These are phyloP conservation scores for Cryptosporidium xiaoi DNA, from an alignment of 169 alveolate genomes.

Conservation along the genomic window DNA sequence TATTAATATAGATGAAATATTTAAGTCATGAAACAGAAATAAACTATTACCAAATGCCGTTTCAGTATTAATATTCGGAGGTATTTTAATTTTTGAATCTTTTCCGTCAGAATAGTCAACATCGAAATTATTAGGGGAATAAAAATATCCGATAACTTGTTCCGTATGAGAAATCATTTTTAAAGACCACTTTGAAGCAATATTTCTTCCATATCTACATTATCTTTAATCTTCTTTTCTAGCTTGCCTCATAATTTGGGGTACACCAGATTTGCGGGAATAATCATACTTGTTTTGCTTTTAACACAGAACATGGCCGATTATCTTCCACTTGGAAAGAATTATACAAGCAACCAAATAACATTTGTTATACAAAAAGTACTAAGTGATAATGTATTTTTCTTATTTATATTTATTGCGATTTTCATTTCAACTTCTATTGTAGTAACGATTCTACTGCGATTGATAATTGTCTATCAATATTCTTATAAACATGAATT, in stretches of 20 bases:
- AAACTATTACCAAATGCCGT: slow-evolving; percentile 16
- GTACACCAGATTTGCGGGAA: background rate
- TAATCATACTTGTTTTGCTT: background rate
- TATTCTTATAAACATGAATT: background rate
- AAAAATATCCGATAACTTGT: slow-evolving; percentile 59
- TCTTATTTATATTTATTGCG: slow-evolving; percentile 31
- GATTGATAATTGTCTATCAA: slow-evolving; percentile 10
- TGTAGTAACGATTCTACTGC: slow-evolving; percentile 15
- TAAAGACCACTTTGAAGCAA: too few species aligned
- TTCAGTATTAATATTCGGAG: background rate
- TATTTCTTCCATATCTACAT: background rate
- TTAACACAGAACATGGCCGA: slow-evolving; percentile 2
- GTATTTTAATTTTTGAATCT: background rate
- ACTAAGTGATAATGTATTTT: slow-evolving; percentile 49
- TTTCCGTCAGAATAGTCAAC: background rate
- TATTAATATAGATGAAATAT: slow-evolving; percentile 18
- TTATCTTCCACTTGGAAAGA: slow-evolving; percentile 14
- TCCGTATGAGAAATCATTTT: slow-evolving; percentile 34
- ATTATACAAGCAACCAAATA: slow-evolving; percentile 25
- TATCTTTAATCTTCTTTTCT: background rate
- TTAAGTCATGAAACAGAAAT: slow-evolving; percentile 26
- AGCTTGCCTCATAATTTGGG: background rate
- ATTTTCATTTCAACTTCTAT: slow-evolving; percentile 40
- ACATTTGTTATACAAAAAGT: slow-evolving; percentile 7
- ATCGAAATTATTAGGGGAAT: slow-evolving; percentile 2